These are phyloP conservation scores for Melampsora americana DNA, from an alignment of 1,284 basidiomycete species.

Conservation along the genomic window DNA sequence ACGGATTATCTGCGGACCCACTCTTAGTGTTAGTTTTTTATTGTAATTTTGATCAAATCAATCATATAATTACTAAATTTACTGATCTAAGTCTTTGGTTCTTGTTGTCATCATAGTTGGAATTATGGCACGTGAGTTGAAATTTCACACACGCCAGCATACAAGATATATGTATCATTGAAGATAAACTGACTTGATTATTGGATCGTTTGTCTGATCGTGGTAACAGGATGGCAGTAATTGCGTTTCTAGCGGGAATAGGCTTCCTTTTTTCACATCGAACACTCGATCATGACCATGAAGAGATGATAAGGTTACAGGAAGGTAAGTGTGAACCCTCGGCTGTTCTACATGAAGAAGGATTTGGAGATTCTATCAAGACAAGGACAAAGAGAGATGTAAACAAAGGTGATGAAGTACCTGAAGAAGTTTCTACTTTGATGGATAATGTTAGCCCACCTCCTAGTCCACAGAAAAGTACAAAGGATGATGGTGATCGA, in stretches of 20 bases:
- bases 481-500: no score
- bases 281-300: conserved; percentile 25
- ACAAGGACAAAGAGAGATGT: no score
- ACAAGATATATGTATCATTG: background rate
- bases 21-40: conserved; percentile 25
- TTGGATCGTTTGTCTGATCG: background rate
- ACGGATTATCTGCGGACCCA: conserved; percentile 34
- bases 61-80: background rate
- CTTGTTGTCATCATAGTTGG: conserved; percentile 20
- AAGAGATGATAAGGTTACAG: conserved; percentile 14
- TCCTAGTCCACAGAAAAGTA: no score
- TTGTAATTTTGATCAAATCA: background rate
- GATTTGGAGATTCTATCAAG: no score
- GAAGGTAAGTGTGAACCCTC: conserved; percentile 12
- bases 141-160: background rate
- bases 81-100: background rate
- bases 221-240: conserved; percentile 26
- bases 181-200: background rate
- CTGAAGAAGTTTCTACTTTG: no score
- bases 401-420: no score
- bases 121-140: conserved; percentile 43
- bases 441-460: no score
- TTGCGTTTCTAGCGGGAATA: conserved; percentile 30
- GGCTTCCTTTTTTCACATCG: conserved; percentile 23
- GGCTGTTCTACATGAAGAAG: background rate